Conservation (phyloP, 176 grass and related monocot genomes). For the Canna indica region DNA sequence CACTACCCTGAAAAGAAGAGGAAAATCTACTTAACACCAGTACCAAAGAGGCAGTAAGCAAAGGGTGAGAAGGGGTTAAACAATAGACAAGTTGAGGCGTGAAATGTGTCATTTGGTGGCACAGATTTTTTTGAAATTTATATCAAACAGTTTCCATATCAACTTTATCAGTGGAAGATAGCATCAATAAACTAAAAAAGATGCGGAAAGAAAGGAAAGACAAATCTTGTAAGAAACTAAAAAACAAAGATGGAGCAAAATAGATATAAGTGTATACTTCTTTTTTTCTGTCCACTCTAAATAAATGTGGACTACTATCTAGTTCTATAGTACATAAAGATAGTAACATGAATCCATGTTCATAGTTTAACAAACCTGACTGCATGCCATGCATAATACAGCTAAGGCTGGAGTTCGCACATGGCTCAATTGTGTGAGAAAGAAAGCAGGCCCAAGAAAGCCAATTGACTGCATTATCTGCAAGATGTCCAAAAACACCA, state of each 20-base stretch:
- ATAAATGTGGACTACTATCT: neutral
- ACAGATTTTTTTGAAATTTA: no score
- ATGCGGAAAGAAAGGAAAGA: no score
- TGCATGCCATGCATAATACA: slow-evolving; percentile 90
- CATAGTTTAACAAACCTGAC: slow-evolving; percentile 46
- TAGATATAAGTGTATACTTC: neutral
- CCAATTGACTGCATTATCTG: slow-evolving; percentile 99
- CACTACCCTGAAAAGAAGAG: slow-evolving; percentile 50
- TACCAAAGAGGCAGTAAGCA: neutral
- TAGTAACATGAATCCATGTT: neutral
- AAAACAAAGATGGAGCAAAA: neutral
- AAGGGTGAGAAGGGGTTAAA: neutral
- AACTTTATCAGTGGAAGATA: no score
- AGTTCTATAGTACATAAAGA: no score
- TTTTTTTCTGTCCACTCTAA: neutral
- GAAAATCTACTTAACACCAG: neutral
- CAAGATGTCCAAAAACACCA: slow-evolving; percentile 1
- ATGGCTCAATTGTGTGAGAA: slow-evolving; percentile 65
- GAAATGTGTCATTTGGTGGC: no score
- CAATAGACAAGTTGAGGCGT: no score
- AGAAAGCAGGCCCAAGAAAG: slow-evolving; percentile 86
- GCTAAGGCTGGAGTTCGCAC: slow-evolving; percentile 61
- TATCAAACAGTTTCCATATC: no score
- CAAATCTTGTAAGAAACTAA: neutral
- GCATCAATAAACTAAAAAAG: no score